Conservation (phyloP, 1,139 yeast genomes). For the Nakaseomyces kungkrabaensis region DNA sequence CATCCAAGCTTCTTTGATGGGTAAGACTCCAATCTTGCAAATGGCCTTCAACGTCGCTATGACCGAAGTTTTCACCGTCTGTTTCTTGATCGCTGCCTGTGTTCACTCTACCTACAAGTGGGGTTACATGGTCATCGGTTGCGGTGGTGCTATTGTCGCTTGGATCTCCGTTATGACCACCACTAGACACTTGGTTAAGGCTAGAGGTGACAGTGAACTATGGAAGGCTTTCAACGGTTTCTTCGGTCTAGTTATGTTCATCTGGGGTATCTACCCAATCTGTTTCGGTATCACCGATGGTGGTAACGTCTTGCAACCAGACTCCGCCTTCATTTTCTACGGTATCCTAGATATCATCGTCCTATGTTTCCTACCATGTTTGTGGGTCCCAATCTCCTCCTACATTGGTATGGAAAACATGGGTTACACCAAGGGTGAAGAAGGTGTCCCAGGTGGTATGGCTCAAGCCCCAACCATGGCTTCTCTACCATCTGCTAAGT, state of each 20-base stretch:
- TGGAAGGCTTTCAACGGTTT: constrained; percentile 14
- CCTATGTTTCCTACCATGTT: constrained; percentile 29
- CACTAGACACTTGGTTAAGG: constrained; percentile 18
- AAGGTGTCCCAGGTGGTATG: background rate
- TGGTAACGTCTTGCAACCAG: constrained; percentile 55
- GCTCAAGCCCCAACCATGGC: background rate
- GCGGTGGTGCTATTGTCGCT: constrained; percentile 24
- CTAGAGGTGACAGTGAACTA: constrained; percentile 15
- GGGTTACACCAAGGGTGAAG: background rate
- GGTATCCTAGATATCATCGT: constrained; percentile 48
- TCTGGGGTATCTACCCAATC: constrained; percentile 43
- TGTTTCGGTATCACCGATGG: constrained; percentile 58
- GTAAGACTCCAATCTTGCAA: constrained; percentile 34
- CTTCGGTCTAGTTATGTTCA: constrained; percentile 30
- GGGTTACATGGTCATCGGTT: constrained; percentile 35
- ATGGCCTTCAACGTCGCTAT: constrained; percentile 35
- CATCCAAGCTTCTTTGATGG: constrained; percentile 38
- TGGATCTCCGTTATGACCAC: constrained; percentile 22
- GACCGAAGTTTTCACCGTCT: constrained; percentile 43
- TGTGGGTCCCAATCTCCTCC: constrained; percentile 17
- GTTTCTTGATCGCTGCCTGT: constrained; percentile 45
- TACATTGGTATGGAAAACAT: constrained; percentile 17
- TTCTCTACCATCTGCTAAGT: background rate
- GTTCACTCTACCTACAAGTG: constrained; percentile 53
- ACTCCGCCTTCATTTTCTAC: constrained; percentile 52